Evolutionary conservation across 371 early-diverging fungal species (phyloP).

Genomic region (Zychaea mexicana): DNA sequence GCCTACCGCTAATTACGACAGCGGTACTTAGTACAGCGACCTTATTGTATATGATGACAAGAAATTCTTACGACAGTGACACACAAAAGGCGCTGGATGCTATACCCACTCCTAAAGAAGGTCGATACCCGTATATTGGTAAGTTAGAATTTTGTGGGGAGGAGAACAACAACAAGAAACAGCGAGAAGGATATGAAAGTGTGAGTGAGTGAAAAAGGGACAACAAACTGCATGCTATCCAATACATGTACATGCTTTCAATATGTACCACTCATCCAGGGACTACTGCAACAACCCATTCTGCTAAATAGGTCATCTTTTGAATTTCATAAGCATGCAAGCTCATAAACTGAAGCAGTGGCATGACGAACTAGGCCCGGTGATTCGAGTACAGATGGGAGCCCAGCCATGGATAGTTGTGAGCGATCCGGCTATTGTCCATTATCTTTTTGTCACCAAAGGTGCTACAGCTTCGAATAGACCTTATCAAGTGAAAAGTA

Average conservation of each 20-base stretch:
- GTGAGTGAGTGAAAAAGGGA: too few relatives aligned
- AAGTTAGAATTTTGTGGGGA: too few relatives aligned
- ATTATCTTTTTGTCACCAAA: constrained; percentile 16
- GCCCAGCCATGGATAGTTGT: constrained; percentile 22
- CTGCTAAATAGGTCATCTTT: constrained; percentile 3
- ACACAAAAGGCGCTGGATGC: background rate
- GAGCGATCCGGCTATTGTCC: constrained; percentile 17
- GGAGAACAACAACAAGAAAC: background rate
- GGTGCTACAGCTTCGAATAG: constrained; percentile 11
- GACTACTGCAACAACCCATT: too few relatives aligned
- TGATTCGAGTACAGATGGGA: constrained; percentile 11
- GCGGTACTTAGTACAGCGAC: too few relatives aligned
- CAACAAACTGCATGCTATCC: too few relatives aligned
- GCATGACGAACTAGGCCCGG: background rate
- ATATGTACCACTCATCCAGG: too few relatives aligned
- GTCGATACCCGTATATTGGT: background rate
- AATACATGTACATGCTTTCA: too few relatives aligned
- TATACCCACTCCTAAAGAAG: background rate
- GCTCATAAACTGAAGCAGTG: background rate
- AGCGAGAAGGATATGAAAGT: too few relatives aligned
- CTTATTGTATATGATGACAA: too few relatives aligned
- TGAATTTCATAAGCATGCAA: background rate
- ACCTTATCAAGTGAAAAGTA: constrained; percentile 2
- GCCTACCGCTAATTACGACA: too few relatives aligned
- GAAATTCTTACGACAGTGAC: background rate